Base-by-base conservation (phyloP, 495 filamentous ascomycete genomes). In the Penicillium argentinense region DNA sequence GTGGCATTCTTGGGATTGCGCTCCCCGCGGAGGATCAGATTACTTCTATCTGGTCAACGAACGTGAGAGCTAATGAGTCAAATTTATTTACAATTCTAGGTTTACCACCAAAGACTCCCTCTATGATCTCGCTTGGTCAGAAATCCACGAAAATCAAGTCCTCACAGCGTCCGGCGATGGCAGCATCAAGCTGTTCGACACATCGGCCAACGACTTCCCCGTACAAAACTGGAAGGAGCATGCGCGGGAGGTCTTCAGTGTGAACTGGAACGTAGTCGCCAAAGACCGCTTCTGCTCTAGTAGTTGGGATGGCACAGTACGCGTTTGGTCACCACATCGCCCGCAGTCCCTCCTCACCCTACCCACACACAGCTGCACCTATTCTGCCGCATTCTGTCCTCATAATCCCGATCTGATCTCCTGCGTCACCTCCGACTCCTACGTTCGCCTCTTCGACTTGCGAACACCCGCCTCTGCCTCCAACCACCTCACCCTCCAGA, bases 81-180 rank as follows among this genome's bases (percentile, higher is more conserved):
- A 19, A 18, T 19, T 12, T 28, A 17, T 6, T 13, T 41, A 22
- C 4, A 18, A 5, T 32, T 5, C 19, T 51, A 91, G 86, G 63
- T 98, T 87, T 70, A 92, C 96, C 57, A 98, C 93, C 25, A 93
- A 97, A 75, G 95, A 97, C 65, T 86, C 89, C 29, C 86, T 96
- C 56, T 98, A 91, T 68, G 93, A 98, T 68, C 76, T 89, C 28
- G 76, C 89, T 50, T 97, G 91, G 90, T 95, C 89, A 45, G 93
- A 98, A 69, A 76, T 86, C 42, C 87, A 98, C 76, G 90, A 96
- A 74, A 67, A 93, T 66, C 93, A 98, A 71, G 75, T 96, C 50
- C 80, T 91, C 12, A 82, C 86, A 3, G 95, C 88, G 2, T 84
- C 83, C 26, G 93, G 93, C 45, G 93, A 98, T 66, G 93, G 93